Base-by-base conservation (phyloP, 2,329 filamentous ascomycete species). In the Diatrype stigma region DNA sequence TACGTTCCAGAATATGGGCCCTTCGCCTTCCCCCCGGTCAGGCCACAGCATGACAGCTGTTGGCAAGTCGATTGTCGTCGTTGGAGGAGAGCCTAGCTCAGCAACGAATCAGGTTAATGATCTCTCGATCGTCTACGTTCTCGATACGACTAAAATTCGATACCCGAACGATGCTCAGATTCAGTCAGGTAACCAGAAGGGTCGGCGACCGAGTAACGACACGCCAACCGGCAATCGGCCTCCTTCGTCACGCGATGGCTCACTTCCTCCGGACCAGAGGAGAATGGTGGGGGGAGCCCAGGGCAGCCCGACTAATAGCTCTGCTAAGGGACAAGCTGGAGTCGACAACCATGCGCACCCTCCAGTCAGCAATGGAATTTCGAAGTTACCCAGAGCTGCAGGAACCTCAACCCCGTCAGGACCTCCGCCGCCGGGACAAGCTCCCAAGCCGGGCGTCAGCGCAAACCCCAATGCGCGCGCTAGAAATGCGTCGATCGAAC, bases 1-100 rank as follows among this genome's bases (percentile, higher is more conserved):
- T 69, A 99, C 94, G 34, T 99, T 99, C 71, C 94, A 99, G 66
- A 99, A 99, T 66, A 99, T 99, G 94, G 94, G 94, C 0, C 92
- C 92, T 3, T 95, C 92, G 1, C 94, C 94, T 0, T 96, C 92
- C 3, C 86, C 94, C 30, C 82, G 94, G 53, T 97, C 93, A 16
- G 94, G 94, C 1, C 94, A 99, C 69, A 96, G 91, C 69, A 97
- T 99, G 94, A 97, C 94, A 2, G 86, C 91, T 2, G 90, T 93
- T 56, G 90, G 90, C 28, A 96, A 96, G 69, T 89, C 92, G 53
- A 86, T 99, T 56, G 86, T 97, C 45, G 90, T 97, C 38, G 78
- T 97, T 30, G 95, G 90, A 35, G 94, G 94, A 57, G 95, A 99
- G 69, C 94, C 94, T 14, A 97, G 92, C 68, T 92, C 91, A 16